Base-by-base conservation (phyloP, 2,329 filamentous ascomycete genomes). In the Endothia cerciana region DNA sequence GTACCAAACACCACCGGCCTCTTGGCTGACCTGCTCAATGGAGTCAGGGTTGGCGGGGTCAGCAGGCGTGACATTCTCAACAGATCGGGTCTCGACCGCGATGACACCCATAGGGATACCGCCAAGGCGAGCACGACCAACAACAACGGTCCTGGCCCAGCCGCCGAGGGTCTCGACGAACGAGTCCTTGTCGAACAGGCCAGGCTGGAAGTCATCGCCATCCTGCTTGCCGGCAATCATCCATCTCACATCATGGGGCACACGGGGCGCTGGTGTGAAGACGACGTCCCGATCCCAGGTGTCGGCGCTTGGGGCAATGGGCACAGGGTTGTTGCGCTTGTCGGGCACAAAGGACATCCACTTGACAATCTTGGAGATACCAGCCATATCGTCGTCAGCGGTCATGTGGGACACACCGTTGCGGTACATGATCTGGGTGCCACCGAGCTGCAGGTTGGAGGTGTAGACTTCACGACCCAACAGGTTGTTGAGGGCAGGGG, bases 391-490 rank as follows among this genome's bases (percentile, higher is more conserved):
- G 75, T 99, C 94, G 72, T 91, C 91, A 74, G 95, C 95, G 72
- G 94, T 97, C 92, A 98, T 94, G 84, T 99, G 95, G 28, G 95
- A 98, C 51, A 99, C 95, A 88, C 95, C 95, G 78, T 99, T 99
- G 83, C 92, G 94, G 88, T 99, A 98, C 95, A 99, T 99, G 86
- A 99, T 99, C 81, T 99, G 95, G n/a, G 95, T 99, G 73, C 95
- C 95, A 89, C 95, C 95, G 71, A 99, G 92, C 84, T 99, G 95
- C 76, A 99, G 82, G 86, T 99, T 99, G 68, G 95, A 98, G 30
- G 95, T 97, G 83, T 99, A 99, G 38, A 99, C 94, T 80, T 99
- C 95, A 72, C 96, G 93, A 74, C 95, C 95, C 68, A 99, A 89
- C 74, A 99, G 85, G 83, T 98, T 99, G 88, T 99, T 99, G 78